Conservation (phyloP, 2,329 filamentous ascomycete genomes). For the Bisporella sp. region DNA sequence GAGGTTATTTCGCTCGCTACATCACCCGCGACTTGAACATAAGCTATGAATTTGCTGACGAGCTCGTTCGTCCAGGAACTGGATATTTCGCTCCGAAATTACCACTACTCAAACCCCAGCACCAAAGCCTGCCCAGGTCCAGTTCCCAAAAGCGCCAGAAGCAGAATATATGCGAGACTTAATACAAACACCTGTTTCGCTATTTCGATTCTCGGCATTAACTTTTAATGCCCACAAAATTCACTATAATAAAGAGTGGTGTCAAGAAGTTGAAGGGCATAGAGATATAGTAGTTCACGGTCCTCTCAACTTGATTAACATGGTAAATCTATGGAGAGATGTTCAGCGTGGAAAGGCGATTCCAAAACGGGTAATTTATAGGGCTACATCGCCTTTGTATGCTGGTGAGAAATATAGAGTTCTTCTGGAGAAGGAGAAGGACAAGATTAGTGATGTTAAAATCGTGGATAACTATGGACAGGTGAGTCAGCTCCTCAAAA, state of each 20-base stretch:
- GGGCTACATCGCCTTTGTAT: constrained; percentile 43
- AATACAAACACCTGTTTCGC: constrained; percentile 20
- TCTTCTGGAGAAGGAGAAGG: constrained; percentile 31
- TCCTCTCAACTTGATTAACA: constrained; percentile 65
- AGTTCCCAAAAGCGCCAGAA: constrained; percentile 7
- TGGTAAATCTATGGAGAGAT: constrained; percentile 63
- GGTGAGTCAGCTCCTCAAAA: constrained; percentile 7
- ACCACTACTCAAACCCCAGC: constrained; percentile 16
- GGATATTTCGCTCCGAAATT: constrained; percentile 25
- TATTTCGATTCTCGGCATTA: constrained; percentile 78
- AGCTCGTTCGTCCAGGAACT: constrained; percentile 19
- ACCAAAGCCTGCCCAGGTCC: constrained; percentile 8
- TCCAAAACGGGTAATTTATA: constrained; percentile 37
- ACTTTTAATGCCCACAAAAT: constrained; percentile 86
- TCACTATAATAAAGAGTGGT: constrained; percentile 61
- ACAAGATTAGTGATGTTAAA: constrained; percentile 17
- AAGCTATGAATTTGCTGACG: background rate
- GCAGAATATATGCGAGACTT: constrained; percentile 24
- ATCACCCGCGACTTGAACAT: too few relatives aligned
- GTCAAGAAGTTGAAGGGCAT: constrained; percentile 45
- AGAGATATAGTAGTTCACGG: constrained; percentile 71
- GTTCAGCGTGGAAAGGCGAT: constrained; percentile 21
- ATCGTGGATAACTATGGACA: constrained; percentile 24
- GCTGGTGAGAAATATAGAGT: constrained; percentile 39
- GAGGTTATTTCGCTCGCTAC: too few relatives aligned